Conservation (phyloP, 192 early-diverging fungal species). For the Coemansia sp. region DNA sequence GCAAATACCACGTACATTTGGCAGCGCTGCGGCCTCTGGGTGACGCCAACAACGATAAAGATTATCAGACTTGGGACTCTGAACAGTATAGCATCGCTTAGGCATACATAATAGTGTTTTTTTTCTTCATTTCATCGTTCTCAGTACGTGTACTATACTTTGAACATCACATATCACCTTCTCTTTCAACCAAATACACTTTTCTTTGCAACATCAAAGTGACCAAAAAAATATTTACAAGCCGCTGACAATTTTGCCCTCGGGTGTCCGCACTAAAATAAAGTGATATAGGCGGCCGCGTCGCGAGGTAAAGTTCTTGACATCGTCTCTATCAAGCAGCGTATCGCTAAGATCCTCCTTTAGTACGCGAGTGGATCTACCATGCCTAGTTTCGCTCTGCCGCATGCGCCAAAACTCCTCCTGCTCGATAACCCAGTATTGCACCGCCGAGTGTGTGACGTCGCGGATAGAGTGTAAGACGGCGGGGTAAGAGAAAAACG, state of each 20-base stretch:
- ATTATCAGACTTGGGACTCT: conserved; percentile 55
- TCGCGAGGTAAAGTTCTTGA: conserved; percentile 36
- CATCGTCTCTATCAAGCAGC: conserved; percentile 31
- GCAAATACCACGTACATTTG: conserved; percentile 38
- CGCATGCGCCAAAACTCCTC: conserved; percentile 50
- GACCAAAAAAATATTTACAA: background rate
- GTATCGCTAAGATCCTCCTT: conserved; percentile 3
- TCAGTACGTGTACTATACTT: background rate
- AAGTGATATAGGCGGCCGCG: conserved; percentile 48
- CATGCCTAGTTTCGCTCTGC: conserved; percentile 16
- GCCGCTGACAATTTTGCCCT: conserved; percentile 31
- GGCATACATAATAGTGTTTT: background rate
- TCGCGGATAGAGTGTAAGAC: conserved; percentile 51
- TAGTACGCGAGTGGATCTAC: background rate
- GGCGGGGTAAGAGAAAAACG: conserved; percentile 51
- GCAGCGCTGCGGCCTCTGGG: conserved; percentile 48
- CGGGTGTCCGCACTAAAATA: conserved; percentile 34
- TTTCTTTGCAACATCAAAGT: background rate
- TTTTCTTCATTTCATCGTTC: background rate
- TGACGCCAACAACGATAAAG: conserved; percentile 19
- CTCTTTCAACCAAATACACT: background rate
- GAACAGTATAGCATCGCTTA: conserved; percentile 27
- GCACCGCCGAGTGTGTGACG: conserved; percentile 37
- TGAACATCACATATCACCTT: background rate
- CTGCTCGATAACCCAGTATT: conserved; percentile 56